These are phyloP conservation scores for Xylariaceae sp. DNA, from an alignment of 2,329 filamentous ascomycete genomes.

Conservation along the genomic window DNA sequence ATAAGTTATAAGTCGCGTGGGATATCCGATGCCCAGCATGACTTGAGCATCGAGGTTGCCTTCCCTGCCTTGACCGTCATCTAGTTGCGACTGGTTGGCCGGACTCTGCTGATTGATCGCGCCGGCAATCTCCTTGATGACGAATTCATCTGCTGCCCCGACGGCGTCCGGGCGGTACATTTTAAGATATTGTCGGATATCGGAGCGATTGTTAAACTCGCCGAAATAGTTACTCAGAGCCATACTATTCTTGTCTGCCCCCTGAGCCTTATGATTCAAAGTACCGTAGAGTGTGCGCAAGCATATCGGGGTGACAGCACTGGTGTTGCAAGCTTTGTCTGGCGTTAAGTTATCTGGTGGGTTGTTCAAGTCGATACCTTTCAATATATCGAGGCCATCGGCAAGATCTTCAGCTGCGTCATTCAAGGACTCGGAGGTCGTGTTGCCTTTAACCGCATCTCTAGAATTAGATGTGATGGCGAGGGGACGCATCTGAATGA, in stretches of 20 bases:
- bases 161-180: conserved; percentile 5
- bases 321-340: not conserved
- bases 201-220: conserved; percentile 4
- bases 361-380: not conserved
- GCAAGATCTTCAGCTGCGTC: not conserved
- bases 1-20: conserved; percentile 15
- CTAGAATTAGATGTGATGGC: not conserved
- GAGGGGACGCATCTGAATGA: not conserved
- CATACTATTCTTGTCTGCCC: conserved; percentile 2
- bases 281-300: conserved; percentile 1
- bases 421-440: not conserved
- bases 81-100: not conserved
- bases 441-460: not conserved
- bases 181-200: not conserved
- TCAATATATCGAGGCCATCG: not conserved
- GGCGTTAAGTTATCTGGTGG: not conserved
- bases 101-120: not conserved
- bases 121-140: not conserved
- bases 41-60: conserved; percentile 22
- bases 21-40: conserved; percentile 16
- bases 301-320: not conserved
- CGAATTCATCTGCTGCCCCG: not conserved
- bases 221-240: conserved; percentile 1
- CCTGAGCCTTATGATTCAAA: not conserved
- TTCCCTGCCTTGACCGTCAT: conserved; percentile 4